A percentile compares a stretch with the other conserved stretches of the same genome.
These are phyloP conservation scores for Leishmania mexicana DNA, from an alignment of 208 protist species.

Conservation along the genomic window DNA sequence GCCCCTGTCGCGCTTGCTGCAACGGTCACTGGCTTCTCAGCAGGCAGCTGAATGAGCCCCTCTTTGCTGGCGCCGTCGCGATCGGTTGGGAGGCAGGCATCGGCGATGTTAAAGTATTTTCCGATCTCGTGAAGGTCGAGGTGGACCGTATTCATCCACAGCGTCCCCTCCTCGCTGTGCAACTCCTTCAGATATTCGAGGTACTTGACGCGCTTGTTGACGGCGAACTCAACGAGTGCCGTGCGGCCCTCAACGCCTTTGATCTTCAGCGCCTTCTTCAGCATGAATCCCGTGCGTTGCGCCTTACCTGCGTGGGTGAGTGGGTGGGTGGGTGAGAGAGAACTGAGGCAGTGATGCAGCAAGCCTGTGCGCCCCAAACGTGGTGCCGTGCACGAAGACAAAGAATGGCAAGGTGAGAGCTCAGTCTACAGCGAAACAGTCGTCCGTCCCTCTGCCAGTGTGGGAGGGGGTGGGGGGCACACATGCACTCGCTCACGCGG, in stretches of 20 bases:
- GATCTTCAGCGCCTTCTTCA: conserved; percentile 63
- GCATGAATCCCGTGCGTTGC: conserved; percentile 16
- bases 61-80: conserved; percentile 7
- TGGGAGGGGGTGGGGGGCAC: not conserved
- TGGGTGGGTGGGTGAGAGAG: not conserved
- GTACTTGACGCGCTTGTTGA: conserved; percentile 68
- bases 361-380: not conserved
- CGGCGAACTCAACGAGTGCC: conserved; percentile 64
- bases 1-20: not conserved
- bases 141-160: conserved; percentile 82
- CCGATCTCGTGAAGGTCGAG: conserved; percentile 41
- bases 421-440: not conserved
- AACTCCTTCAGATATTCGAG: conserved; percentile 71
- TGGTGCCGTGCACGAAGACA: not conserved
- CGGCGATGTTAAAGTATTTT: conserved; percentile 30
- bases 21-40: not conserved
- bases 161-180: conserved; percentile 53
- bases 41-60: conserved; percentile 26
- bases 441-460: not conserved
- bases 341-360: not conserved
- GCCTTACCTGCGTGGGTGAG: not conserved
- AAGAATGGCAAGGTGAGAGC: not conserved
- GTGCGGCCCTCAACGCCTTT: conserved; percentile 47
- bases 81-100: conserved; percentile 23
- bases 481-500: not conserved